Evolutionary conservation across 768 basidiomycete genomes (phyloP), one percentile per base, ranked within the genome.

Genomic region (Neoboletus subvelutipes): DNA sequence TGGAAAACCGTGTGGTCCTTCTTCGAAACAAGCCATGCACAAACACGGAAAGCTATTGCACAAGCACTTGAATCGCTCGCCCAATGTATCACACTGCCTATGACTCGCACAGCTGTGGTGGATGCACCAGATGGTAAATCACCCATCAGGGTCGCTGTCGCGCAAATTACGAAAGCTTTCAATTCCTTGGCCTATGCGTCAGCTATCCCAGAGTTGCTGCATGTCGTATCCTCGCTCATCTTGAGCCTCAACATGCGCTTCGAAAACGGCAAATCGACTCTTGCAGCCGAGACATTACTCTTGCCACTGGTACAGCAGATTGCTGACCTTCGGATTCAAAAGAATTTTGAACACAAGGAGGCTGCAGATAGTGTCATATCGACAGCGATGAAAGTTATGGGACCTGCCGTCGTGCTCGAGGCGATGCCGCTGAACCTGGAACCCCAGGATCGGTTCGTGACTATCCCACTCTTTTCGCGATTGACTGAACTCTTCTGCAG

Each of bases 271-370:
- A 71, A 67, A 34, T 67, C 79, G 24, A 80, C 72, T 34, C 79
- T 85, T 28, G 87, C 87, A 20, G 86, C 90, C 6, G 88, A 94
- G 68, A 67, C 73, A 20, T 76, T 97, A 5, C 75, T 95, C 29
- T 68, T 88, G 50, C 83, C 86, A 39, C 67, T 94, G 40, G 80
- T 98, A 43, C 72, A 79, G 57, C 83, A 83, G 56, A 77, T 96
- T 24, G 91, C 85, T 7, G 86, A 88, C 34, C 73, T 96, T 52
- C 76, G 96, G 53, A 77, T 82, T 26, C 80, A 88, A 64, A 92
- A 89, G 71, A 84, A 80, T 1, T 99, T 98, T 65, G 94, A 97
- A 71, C 82, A 90, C 73, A 94, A 92, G 70, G 94, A 95, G 67
- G 84, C 83, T 20, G 93, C 87, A 15, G 96, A 99, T 68, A 76